These are phyloP conservation scores for Neoarthrinium moseri DNA, from an alignment of 2,329 filamentous ascomycete species.

Conservation along the genomic window DNA sequence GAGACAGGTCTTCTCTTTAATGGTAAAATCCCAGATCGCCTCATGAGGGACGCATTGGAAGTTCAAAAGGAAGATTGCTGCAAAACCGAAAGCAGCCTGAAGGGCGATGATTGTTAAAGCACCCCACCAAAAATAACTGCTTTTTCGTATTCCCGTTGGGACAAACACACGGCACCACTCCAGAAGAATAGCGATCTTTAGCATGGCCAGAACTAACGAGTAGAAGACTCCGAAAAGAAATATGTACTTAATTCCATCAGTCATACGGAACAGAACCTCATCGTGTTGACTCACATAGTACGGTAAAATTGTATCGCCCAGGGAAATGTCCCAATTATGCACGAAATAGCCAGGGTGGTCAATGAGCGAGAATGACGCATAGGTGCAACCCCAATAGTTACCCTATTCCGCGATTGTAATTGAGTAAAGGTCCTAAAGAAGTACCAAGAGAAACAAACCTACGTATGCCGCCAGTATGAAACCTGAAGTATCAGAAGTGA, in stretches of 20 bases:
- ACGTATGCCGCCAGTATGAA: neutral
- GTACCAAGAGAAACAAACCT: too few relatives aligned
- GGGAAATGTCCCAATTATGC: neutral
- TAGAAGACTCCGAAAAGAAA: slow-evolving; percentile 29
- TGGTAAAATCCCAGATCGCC: slow-evolving; percentile 18
- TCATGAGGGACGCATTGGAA: slow-evolving; percentile 18
- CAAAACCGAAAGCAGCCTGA: slow-evolving; percentile 14
- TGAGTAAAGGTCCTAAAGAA: too few relatives aligned
- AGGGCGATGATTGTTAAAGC: slow-evolving; percentile 14
- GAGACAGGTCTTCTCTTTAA: slow-evolving; percentile 16
- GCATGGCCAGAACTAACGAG: slow-evolving; percentile 30
- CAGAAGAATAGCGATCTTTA: slow-evolving; percentile 40
- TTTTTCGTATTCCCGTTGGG: slow-evolving; percentile 18
- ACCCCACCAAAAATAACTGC: slow-evolving; percentile 17
- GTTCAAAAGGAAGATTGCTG: slow-evolving; percentile 13
- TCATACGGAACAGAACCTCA: too few relatives aligned
- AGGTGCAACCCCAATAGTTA: neutral
- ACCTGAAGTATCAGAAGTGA: too few relatives aligned
- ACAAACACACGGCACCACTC: slow-evolving; percentile 34
- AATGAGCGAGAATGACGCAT: neutral
- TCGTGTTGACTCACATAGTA: neutral
- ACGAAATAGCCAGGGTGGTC: neutral
- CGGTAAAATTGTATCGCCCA: neutral
- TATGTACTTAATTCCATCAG: slow-evolving; percentile 19
- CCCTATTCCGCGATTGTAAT: too few relatives aligned